phyloP scores from a whole-genome alignment of 148 eudicot genomes.

The Fagopyrum tataricum region DNA sequence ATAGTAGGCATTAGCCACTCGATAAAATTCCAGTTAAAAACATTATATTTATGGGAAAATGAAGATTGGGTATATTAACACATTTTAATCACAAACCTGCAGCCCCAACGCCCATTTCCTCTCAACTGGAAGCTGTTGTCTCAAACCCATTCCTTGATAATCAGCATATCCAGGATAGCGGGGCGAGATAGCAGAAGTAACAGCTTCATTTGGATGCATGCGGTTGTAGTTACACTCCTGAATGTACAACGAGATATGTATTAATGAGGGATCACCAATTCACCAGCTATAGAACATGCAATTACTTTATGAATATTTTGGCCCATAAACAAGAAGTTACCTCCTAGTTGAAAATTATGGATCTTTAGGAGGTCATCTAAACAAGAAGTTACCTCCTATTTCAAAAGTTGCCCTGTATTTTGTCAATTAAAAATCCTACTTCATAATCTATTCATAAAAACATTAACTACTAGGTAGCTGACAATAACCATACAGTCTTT shows the following conservation, averaged over 20 bases:
- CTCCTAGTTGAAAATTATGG: constrained; percentile 1
- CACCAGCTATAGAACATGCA: not conserved
- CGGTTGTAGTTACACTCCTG: constrained; percentile 55
- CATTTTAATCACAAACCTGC: constrained; percentile 43
- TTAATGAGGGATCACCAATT: not conserved
- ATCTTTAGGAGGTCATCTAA: not conserved
- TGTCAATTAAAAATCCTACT: not conserved
- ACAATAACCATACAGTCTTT: not conserved
- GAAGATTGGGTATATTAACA: not conserved
- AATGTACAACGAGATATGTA: constrained; percentile 8
- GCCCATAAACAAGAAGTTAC: constrained; percentile 1
- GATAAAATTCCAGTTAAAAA: not conserved
- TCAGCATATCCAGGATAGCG: constrained; percentile 54
- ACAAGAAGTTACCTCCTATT: no score
- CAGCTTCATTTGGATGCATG: constrained; percentile 46
- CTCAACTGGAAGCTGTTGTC: constrained; percentile 59
- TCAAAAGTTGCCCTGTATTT: not conserved
- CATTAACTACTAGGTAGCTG: not conserved
- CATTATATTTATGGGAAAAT: not conserved
- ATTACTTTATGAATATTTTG: not conserved
- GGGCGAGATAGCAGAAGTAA: constrained; percentile 41
- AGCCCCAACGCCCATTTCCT: constrained; percentile 98
- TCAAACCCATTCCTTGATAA: constrained; percentile 53
- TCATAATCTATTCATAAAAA: not conserved
- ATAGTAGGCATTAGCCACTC: not conserved